Percentiles rank a stretch among this genome's conserved stretches.
phyloP scores from a whole-genome alignment of 257 asterid species.

The Leptodermis oblonga region DNA sequence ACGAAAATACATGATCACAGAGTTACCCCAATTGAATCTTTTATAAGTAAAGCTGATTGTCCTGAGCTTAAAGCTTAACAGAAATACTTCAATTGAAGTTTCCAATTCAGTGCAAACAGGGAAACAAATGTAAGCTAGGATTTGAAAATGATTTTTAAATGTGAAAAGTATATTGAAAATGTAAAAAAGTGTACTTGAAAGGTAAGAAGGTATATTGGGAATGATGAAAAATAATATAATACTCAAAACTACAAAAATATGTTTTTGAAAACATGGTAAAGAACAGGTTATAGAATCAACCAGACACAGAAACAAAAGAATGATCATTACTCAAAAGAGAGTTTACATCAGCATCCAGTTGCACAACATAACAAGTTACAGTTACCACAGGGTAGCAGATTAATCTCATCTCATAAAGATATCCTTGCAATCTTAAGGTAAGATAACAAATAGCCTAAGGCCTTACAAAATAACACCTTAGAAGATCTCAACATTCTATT shows the following conservation, averaged over 20 bases:
- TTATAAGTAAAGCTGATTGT: background rate
- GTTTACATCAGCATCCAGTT: background rate
- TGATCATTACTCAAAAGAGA: background rate
- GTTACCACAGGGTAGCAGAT: background rate
- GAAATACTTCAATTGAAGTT: no score
- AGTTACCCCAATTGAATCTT: constrained; percentile 33
- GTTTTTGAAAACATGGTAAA: no score
- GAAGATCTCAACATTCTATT: background rate
- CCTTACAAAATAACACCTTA: no score
- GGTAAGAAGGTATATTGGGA: no score
- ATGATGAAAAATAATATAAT: no score
- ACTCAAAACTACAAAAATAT: no score
- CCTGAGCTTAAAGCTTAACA: no score
- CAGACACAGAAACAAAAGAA: background rate
- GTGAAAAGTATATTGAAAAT: no score
- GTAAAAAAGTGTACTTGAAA: no score
- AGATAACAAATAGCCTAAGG: background rate
- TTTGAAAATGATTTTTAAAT: no score
- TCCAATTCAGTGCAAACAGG: background rate
- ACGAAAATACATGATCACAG: no score
- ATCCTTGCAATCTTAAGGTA: background rate
- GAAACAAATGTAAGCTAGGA: background rate
- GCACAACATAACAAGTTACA: background rate
- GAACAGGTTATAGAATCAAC: background rate
- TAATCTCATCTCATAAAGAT: no score